Evolutionary conservation across 371 early-diverging fungal genomes (phyloP).

Genomic region (Mortierella polycephala): DNA sequence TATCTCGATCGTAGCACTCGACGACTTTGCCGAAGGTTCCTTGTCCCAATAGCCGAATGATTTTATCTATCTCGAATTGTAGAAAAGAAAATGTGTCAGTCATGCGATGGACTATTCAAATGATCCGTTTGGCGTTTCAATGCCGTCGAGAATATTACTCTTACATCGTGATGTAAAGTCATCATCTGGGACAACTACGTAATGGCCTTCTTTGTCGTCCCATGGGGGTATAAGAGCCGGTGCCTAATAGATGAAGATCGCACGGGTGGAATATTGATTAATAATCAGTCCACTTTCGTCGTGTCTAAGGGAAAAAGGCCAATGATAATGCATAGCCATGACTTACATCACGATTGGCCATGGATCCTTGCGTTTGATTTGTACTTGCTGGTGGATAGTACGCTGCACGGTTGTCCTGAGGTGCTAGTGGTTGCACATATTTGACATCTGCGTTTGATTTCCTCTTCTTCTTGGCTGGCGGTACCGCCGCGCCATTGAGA

Average conservation of each 20-base stretch:
- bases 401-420: constrained; percentile 20
- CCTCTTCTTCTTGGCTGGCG: constrained; percentile 43
- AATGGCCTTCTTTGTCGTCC: constrained; percentile 96
- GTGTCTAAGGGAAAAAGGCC: neutral
- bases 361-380: constrained; percentile 14
- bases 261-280: neutral
- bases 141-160: constrained; percentile 1
- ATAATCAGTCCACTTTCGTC: neutral
- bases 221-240: constrained; percentile 53
- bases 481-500: neutral
- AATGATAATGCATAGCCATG: too few relatives aligned
- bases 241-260: constrained; percentile 4
- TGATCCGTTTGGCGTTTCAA: too few relatives aligned
- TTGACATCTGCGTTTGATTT: constrained; percentile 32
- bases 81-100: neutral
- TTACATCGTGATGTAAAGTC: constrained; percentile 81
- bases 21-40: constrained; percentile 98
- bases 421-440: constrained; percentile 15
- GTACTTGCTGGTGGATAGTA: constrained; percentile 27
- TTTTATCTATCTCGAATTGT: constrained; percentile 68
- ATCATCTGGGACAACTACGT: constrained; percentile 79
- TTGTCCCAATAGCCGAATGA: constrained; percentile 89
- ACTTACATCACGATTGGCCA: constrained; percentile 29
- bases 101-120: too few relatives aligned
- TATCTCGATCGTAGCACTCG: constrained; percentile 81